Evolutionary conservation across 495 filamentous ascomycete genomes (phyloP).

Genomic region (Pseudomonodictys pantanalensis): DNA sequence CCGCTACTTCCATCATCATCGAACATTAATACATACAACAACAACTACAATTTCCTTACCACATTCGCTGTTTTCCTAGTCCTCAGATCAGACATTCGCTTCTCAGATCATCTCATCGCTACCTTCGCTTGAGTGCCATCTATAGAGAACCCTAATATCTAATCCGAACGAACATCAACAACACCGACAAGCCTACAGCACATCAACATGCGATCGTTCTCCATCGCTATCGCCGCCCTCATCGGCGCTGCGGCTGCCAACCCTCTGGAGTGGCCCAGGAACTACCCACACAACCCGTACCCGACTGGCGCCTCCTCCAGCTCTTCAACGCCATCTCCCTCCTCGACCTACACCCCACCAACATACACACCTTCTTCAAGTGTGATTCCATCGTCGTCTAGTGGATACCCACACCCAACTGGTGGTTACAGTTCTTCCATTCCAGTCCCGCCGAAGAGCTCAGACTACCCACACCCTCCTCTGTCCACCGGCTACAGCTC

Average conservation of each 20-base stretch:
- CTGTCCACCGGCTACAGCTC: neutral
- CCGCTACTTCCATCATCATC: slow-evolving; percentile 13
- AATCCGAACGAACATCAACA: slow-evolving; percentile 2
- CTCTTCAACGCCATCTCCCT: neutral
- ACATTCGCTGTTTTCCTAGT: slow-evolving; percentile 24
- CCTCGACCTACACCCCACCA: no score
- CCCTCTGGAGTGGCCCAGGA: slow-evolving; percentile 16
- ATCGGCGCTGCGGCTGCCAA: slow-evolving; percentile 28
- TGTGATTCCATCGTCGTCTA: neutral
- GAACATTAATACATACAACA: slow-evolving; percentile 9
- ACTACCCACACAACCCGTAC: slow-evolving; percentile 14
- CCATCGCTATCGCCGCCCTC: slow-evolving; percentile 25
- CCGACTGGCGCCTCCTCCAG: slow-evolving; percentile 4
- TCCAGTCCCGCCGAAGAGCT: neutral
- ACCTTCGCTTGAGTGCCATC: slow-evolving; percentile 21
- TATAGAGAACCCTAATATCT: slow-evolving; percentile 21
- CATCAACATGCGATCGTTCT: slow-evolving; percentile 26
- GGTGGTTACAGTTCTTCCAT: neutral
- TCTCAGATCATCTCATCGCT: slow-evolving; percentile 18
- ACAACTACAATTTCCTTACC: slow-evolving; percentile 20
- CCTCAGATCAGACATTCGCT: slow-evolving; percentile 24
- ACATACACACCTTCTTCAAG: no score
- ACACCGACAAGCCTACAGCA: slow-evolving; percentile 1
- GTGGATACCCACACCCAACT: neutral
- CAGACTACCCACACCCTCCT: neutral